Evolutionary conservation across 2,329 filamentous ascomycete genomes (phyloP).

Genomic region (Leptographium procerum): DNA sequence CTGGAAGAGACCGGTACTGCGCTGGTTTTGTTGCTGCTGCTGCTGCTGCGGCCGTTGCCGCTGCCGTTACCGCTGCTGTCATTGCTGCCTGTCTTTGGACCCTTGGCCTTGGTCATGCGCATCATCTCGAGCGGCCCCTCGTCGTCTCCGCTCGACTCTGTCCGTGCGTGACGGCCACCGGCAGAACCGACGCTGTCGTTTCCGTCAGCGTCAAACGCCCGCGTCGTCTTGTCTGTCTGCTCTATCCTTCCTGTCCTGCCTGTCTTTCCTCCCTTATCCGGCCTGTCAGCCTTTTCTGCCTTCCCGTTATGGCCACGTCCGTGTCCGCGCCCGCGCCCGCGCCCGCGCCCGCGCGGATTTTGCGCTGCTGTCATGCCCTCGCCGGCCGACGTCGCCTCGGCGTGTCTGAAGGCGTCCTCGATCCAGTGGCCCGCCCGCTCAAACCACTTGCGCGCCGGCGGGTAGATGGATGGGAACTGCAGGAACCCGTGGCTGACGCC

Average conservation of each 20-base stretch:
- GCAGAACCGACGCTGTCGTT: background rate
- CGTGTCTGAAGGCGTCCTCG: conserved; percentile 56
- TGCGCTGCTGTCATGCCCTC: conserved; percentile 8
- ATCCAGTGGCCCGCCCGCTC: conserved; percentile 73
- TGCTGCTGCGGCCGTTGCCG: background rate
- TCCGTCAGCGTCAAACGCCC: background rate
- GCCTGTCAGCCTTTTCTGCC: background rate
- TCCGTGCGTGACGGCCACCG: conserved; percentile 22
- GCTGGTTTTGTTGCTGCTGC: background rate
- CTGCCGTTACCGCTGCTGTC: background rate
- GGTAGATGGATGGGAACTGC: conserved; percentile 80
- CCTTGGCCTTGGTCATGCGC: conserved; percentile 38
- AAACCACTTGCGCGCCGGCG: conserved; percentile 82
- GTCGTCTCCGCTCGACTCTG: conserved; percentile 64
- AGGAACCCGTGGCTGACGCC: conserved; percentile 90
- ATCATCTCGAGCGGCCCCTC: conserved; percentile 75
- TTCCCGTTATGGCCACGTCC: background rate
- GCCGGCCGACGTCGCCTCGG: conserved; percentile 25
- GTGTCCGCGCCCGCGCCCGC: too few species aligned
- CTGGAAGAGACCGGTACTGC: background rate
- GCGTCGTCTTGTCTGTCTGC: background rate
- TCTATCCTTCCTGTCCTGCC: background rate
- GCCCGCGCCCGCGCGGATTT: background rate
- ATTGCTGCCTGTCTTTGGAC: background rate
- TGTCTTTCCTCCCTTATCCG: background rate